phyloP scores from a whole-genome alignment of 495 filamentous ascomycete species.

The Niebla homalea region DNA sequence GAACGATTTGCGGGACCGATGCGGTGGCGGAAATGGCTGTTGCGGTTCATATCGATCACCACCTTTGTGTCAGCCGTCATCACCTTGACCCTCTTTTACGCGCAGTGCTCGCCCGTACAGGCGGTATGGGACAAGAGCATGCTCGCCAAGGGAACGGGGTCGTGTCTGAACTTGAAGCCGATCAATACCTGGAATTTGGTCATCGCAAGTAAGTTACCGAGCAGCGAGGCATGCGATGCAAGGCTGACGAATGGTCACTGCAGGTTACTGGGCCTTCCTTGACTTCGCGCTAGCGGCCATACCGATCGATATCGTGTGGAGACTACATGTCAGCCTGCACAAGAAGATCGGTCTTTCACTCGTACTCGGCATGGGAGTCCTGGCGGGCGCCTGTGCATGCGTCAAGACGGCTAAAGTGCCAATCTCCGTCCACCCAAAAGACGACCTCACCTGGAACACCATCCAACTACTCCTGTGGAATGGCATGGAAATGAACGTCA shows the following conservation, averaged over 20 bases:
- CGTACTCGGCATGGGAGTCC: slow-evolving; percentile 31
- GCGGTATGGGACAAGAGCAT: slow-evolving; percentile 30
- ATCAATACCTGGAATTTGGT: slow-evolving; percentile 17
- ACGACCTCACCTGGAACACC: slow-evolving; percentile 31
- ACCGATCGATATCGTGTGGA: slow-evolving; percentile 29
- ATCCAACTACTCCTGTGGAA: slow-evolving; percentile 33
- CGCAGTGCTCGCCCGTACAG: slow-evolving; percentile 27
- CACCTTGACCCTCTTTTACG: slow-evolving; percentile 28
- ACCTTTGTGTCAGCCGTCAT: slow-evolving; percentile 27
- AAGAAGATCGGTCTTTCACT: slow-evolving; percentile 34
- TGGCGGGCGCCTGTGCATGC: slow-evolving; percentile 22
- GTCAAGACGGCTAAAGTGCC: slow-evolving; percentile 32
- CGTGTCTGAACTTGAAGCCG: slow-evolving; percentile 25
- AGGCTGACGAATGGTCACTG: slow-evolving; percentile 1
- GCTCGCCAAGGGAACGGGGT: slow-evolving; percentile 15
- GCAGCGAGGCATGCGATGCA: background rate
- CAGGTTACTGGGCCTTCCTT: slow-evolving; percentile 28
- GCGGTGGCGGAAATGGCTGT: slow-evolving; percentile 12
- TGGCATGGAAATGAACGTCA: slow-evolving; percentile 33
- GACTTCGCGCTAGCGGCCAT: slow-evolving; percentile 39
- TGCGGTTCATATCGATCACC: slow-evolving; percentile 13
- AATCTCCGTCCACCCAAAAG: slow-evolving; percentile 17
- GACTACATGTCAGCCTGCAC: slow-evolving; percentile 28
- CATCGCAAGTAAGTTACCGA: slow-evolving; percentile 8
- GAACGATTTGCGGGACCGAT: slow-evolving; percentile 9